Evolutionary conservation across 1,284 basidiomycete genomes (phyloP).

Genomic region (Puccinia polysora): DNA sequence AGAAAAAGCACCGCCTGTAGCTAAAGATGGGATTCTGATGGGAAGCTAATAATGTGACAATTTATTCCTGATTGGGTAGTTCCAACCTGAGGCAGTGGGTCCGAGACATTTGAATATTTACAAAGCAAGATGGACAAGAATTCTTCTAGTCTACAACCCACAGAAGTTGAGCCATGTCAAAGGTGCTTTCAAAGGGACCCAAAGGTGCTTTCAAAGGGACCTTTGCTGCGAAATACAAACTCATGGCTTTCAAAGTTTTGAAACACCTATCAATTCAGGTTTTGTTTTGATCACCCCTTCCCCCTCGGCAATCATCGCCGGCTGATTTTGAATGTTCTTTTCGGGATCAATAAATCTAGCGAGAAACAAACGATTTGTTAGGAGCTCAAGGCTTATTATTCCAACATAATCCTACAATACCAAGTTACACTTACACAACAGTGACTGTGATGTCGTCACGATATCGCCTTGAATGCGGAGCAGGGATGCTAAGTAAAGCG

Average conservation of each 20-base stretch:
- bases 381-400: not conserved
- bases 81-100: no score
- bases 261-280: slow-evolving; percentile 36
- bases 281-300: slow-evolving; percentile 30
- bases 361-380: not conserved
- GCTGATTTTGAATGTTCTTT: not conserved
- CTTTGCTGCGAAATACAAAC: no score
- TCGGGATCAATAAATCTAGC: slow-evolving; percentile 33
- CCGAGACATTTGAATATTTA: no score
- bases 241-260: slow-evolving; percentile 32
- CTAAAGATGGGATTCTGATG: no score
- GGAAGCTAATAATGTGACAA: no score
- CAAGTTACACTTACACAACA: slow-evolving; percentile 23
- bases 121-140: no score
- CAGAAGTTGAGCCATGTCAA: no score
- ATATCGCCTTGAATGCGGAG: slow-evolving; percentile 63
- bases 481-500: slow-evolving; percentile 75
- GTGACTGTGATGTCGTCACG: slow-evolving; percentile 43
- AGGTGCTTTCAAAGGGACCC: no score
- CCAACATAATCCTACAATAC: not conserved
- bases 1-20: no score
- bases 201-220: no score
- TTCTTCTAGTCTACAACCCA: no score
- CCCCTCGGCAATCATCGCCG: not conserved
- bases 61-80: no score